Base-by-base conservation (phyloP, 169 alveolate species). In the Plasmodium gallinaceum region DNA sequence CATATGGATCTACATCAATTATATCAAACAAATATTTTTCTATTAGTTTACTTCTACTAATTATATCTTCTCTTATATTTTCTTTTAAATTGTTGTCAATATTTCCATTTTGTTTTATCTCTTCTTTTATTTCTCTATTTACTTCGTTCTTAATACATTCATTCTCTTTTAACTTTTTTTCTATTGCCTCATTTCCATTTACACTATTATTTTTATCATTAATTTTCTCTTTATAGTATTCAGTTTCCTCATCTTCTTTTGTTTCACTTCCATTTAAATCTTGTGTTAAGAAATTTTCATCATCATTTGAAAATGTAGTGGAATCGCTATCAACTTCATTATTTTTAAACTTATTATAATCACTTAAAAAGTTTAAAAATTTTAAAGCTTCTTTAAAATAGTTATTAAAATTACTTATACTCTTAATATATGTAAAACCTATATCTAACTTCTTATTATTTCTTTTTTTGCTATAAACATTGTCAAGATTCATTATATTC, bases 1-100 rank as follows among this genome's bases (percentile, higher is more conserved):
- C 98, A 88, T 98, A 98, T 5, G 99, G 99, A 83, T 98, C 99
- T 73, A 98, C 87, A 88, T 98, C 99, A 42, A 98, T 91, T 43
- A 92, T 93, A 88, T 94, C 96, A 70, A 92, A 83, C 39, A 94
- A 74, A 62, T 86, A 86, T 64, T 39, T 86, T 86, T 86, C 92
- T 7, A 48, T 42, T 16, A 68, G 20, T 68, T 80, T 66, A 32
- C 58, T 68, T 24, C 26, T 80, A 52, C 68, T 69, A n/a, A 65
- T 68, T 54, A 66, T 9, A 39, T 80, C 72, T 16, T 80, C 76
- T 16, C 32, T 52, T 18, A 10, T n/a, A 7, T n/a, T 54, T 72
- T 43, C 69, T 5, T 60, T 24, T 14, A 26, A 0, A 26, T 24
- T 48, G 2, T 42, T 7, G 43, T 72, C 26, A 14, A 20, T 6